Evolutionary conservation across 805 yeast genomes (phyloP).

Genomic region (Sungouiozyma ichnusensis): DNA sequence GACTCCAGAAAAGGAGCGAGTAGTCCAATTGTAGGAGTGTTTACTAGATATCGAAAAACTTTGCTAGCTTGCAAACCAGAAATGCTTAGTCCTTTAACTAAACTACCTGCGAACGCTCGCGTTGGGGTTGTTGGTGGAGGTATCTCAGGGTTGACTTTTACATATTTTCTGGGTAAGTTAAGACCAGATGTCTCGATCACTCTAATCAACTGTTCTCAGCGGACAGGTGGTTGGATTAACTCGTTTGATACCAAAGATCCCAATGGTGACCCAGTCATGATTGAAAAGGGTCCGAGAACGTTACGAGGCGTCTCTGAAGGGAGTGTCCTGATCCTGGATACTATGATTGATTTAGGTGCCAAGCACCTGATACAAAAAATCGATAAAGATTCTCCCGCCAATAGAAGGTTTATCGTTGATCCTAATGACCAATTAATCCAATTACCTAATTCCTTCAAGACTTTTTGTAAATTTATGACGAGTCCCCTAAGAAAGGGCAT

Average conservation of each 20-base stretch:
- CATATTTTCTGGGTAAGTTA: slow-evolving; percentile 55
- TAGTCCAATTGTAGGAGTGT: no score
- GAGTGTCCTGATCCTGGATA: slow-evolving; percentile 54
- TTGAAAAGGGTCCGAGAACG: slow-evolving; percentile 91
- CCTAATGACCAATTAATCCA: slow-evolving; percentile 38
- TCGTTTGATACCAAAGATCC: slow-evolving; percentile 34
- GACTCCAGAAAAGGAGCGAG: no score
- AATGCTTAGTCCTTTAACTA: slow-evolving; percentile 14
- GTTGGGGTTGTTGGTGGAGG: slow-evolving; percentile 85
- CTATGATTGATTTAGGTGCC: slow-evolving; percentile 37
- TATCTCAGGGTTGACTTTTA: slow-evolving; percentile 69
- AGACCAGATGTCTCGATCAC: slow-evolving; percentile 67
- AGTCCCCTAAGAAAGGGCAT: slow-evolving; percentile 39
- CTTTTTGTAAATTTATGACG: slow-evolving; percentile 28
- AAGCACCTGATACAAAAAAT: slow-evolving; percentile 49
- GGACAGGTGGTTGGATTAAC: slow-evolving; percentile 75
- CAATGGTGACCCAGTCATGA: slow-evolving; percentile 21
- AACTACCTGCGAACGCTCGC: slow-evolving; percentile 25
- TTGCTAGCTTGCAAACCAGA: no score
- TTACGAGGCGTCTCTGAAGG: slow-evolving; percentile 78
- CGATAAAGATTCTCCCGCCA: slow-evolving; percentile 48
- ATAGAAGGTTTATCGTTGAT: slow-evolving; percentile 57
- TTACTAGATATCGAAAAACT: no score
- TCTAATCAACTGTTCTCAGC: slow-evolving; percentile 44
- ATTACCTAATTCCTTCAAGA: slow-evolving; percentile 38